These are phyloP conservation scores for Piedraia hortae DNA, from an alignment of 2,329 filamentous ascomycete species.

Conservation along the genomic window DNA sequence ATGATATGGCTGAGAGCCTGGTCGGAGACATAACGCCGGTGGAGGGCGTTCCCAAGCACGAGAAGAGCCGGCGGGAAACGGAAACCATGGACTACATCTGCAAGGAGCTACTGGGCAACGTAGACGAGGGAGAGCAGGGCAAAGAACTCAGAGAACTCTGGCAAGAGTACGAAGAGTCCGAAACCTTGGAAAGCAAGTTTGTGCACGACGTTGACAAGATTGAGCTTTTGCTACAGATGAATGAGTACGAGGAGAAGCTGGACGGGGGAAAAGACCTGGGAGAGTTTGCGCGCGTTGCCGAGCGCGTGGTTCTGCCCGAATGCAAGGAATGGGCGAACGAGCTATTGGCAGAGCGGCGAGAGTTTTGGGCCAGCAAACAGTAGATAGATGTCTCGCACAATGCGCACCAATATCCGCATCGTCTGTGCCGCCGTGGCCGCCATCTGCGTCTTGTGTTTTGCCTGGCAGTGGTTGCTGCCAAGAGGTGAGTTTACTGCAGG, in stretches of 20 bases:
- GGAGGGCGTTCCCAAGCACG: slow-evolving; percentile 56
- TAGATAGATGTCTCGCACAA: no score
- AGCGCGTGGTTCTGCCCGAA: slow-evolving; percentile 45
- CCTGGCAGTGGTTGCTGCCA: no score
- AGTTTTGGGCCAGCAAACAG: slow-evolving; percentile 43
- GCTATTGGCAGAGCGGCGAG: slow-evolving; percentile 46
- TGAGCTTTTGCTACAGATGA: slow-evolving; percentile 79
- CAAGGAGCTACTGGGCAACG: slow-evolving; percentile 39
- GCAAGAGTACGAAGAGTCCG: slow-evolving; percentile 80
- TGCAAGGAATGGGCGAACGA: slow-evolving; percentile 55
- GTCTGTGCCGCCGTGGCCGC: no score
- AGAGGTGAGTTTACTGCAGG: no score
- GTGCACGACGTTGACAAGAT: slow-evolving; percentile 97
- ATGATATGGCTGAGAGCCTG: slow-evolving; percentile 90
- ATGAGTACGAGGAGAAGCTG: slow-evolving; percentile 67
- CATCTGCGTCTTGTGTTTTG: no score
- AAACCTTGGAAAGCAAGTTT: slow-evolving; percentile 61
- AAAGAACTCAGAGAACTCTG: slow-evolving; percentile 51
- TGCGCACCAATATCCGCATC: no score
- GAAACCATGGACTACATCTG: slow-evolving; percentile 83
- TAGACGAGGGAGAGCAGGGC: slow-evolving; percentile 26
- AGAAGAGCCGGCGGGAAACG: slow-evolving; percentile 70
- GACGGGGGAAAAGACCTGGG: slow-evolving; percentile 43
- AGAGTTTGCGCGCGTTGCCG: slow-evolving; percentile 63
- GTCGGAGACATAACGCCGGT: slow-evolving; percentile 94